phyloP scores from a whole-genome alignment of 495 filamentous ascomycete species.

The Aspergillus ellipticus region DNA sequence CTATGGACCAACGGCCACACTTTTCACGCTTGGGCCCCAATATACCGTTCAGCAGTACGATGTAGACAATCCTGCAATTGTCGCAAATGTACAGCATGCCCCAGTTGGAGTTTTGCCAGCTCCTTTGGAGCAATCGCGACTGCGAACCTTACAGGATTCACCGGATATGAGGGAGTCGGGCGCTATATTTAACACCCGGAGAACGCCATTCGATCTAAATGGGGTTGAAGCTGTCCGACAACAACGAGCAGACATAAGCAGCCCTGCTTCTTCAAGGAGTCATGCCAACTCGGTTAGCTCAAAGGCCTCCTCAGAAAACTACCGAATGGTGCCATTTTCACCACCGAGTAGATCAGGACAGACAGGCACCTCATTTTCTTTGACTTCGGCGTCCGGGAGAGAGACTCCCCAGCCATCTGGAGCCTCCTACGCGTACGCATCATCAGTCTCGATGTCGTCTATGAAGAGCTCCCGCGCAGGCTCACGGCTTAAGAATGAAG shows the following conservation, averaged over 20 bases:
- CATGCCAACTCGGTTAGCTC: constrained; percentile 59
- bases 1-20: constrained; percentile 82
- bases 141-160: constrained; percentile 32
- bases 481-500: constrained; percentile 78
- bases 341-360: constrained; percentile 41
- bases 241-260: constrained; percentile 55
- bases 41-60: constrained; percentile 93
- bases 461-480: constrained; percentile 59
- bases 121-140: constrained; percentile 63
- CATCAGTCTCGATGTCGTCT: constrained; percentile 63
- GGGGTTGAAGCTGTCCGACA: constrained; percentile 43
- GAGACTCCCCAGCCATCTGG: constrained; percentile 38
- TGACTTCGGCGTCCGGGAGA: constrained; percentile 31
- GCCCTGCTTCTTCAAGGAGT: constrained; percentile 62
- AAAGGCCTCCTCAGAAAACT: constrained; percentile 44
- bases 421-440: constrained; percentile 37
- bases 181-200: constrained; percentile 16
- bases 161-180: constrained; percentile 33
- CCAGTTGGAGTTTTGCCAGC: constrained; percentile 71
- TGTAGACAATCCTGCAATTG: constrained; percentile 74
- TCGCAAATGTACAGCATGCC: constrained; percentile 78
- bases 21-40: constrained; percentile 88
- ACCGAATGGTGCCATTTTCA: constrained; percentile 32
- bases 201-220: constrained; percentile 42
- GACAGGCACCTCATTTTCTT: constrained; percentile 46